Evolutionary conservation across 2,329 filamentous ascomycete genomes (phyloP), one percentile per base, ranked within the genome.

Genomic region (Talaromyces amestolkiae): DNA sequence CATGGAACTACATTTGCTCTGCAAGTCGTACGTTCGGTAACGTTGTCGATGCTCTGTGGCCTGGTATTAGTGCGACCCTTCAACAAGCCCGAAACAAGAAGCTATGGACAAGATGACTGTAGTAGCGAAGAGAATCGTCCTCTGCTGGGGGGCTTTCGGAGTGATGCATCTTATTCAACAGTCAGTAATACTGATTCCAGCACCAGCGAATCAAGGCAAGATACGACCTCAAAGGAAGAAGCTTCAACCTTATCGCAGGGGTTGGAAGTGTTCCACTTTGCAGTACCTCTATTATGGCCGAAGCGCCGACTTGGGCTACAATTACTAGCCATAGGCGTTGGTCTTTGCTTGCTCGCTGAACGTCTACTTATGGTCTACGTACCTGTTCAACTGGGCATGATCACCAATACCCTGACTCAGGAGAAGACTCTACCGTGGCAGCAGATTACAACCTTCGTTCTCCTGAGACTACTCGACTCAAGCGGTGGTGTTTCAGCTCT

Each of bases 251-350:
- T 47, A 9, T 45, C 60, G 33, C 49, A 62, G 35, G 58, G 49
- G n/a, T 39, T 33, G 10, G 43, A 58, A 39, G 58, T 61, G 27
- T 11, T 39, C 15, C 65, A 89, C 86, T 79, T 94, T 41, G 89
- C 96, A 74, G 81, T 93, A 33, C 91, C 91, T 0, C 91, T 92
- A 72, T 81, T 96, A 22, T 93, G 91, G 87, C 92, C 93, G 0
- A 84, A 86, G 61, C 84, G 88, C 49, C 86, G 90, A 71, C 84
- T 82, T 62, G 76, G 79, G 15, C 83, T 95, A 19, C 91, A 95
- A 74, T 75, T 90, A 19, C 88, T 88, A 63, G 85, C 91, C 22
- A 79, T 85, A 11, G 81, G 91, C 3, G 88, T 95, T 53, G 84
- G 85, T 0, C 51, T 91, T 1, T 90, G 90, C 69, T 81, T 95